Conservation (phyloP, 2,329 filamentous ascomycete species). For the Microdochium paspali region DNA sequence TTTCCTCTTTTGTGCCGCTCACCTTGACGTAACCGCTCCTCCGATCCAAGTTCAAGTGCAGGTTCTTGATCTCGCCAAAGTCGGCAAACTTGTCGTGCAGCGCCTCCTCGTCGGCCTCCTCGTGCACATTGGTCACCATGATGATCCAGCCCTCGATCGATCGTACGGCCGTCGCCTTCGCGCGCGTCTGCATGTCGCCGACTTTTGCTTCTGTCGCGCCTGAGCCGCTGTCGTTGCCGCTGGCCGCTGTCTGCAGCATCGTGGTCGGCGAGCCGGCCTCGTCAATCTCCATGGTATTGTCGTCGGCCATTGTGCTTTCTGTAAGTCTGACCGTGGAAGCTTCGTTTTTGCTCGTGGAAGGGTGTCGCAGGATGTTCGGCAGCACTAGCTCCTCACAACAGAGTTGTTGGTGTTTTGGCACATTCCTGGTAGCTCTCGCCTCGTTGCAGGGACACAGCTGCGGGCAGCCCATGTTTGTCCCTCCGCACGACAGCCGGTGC, state of each 20-base stretch:
- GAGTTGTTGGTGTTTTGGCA: no score
- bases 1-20: constrained; percentile 6
- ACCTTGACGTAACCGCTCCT: constrained; percentile 84
- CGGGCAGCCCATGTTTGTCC: no score
- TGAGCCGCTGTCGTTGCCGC: background rate
- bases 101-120: constrained; percentile 78
- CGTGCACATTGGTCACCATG: constrained; percentile 78
- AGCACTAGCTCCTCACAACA: no score
- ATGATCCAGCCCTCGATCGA: constrained; percentile 88
- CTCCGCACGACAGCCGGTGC: no score
- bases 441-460: no score
- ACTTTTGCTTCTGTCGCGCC: constrained; percentile 35
- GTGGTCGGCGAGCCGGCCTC: constrained; percentile 25
- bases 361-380: no score
- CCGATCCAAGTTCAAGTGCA: constrained; percentile 75
- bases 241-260: constrained; percentile 12
- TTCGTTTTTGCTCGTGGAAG: no score
- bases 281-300: constrained; percentile 51
- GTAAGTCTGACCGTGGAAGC: background rate
- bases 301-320: constrained; percentile 35
- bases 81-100: constrained; percentile 75
- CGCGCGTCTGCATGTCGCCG: constrained; percentile 60
- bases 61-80: constrained; percentile 78
- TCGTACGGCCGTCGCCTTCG: constrained; percentile 70
- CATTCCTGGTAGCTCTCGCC: no score